phyloP scores from a whole-genome alignment of 1,139 yeast genomes.

The Kodamaea plutei region DNA sequence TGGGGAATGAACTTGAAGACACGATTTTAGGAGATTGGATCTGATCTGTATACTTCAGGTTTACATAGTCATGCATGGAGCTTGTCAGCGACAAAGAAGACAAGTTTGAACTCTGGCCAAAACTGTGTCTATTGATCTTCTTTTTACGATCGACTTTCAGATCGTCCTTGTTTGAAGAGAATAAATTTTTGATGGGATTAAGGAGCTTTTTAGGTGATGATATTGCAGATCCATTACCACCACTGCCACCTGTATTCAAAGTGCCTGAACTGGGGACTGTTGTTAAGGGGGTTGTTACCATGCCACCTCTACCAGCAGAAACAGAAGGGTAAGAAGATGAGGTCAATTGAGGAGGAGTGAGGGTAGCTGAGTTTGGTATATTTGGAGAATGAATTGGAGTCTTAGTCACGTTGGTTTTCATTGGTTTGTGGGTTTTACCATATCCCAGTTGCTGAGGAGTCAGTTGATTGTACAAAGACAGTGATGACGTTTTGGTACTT shows the following conservation, averaged over 20 bases:
- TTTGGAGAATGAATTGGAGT: slow-evolving; percentile 17
- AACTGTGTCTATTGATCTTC: slow-evolving; percentile 6
- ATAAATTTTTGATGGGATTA: slow-evolving; percentile 41
- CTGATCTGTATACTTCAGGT: too few relatives aligned
- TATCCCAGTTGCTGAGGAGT: slow-evolving; percentile 1
- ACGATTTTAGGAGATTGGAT: slow-evolving; percentile 1
- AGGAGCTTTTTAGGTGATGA: slow-evolving; percentile 42
- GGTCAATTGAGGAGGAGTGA: slow-evolving; percentile 22
- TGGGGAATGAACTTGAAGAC: slow-evolving; percentile 5
- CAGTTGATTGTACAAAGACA: background rate
- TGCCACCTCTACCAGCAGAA: background rate
- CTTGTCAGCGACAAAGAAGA: slow-evolving; percentile 6
- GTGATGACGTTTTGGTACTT: background rate
- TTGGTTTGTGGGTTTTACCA: too few relatives aligned
- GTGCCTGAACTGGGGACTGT: background rate
- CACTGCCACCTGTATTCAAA: background rate
- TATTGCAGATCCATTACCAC: slow-evolving; percentile 11
- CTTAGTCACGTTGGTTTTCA: slow-evolving; percentile 4
- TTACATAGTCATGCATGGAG: slow-evolving; percentile 4
- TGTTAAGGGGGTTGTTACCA: too few relatives aligned
- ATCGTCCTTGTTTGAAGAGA: slow-evolving; percentile 19
- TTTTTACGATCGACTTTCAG: slow-evolving; percentile 4
- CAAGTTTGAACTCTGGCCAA: slow-evolving; percentile 5
- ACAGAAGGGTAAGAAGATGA: too few relatives aligned
- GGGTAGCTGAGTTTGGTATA: slow-evolving; percentile 15